These are phyloP conservation scores for Rubroshorea leprosula DNA, from an alignment of 345 rosid species.

Conservation along the genomic window DNA sequence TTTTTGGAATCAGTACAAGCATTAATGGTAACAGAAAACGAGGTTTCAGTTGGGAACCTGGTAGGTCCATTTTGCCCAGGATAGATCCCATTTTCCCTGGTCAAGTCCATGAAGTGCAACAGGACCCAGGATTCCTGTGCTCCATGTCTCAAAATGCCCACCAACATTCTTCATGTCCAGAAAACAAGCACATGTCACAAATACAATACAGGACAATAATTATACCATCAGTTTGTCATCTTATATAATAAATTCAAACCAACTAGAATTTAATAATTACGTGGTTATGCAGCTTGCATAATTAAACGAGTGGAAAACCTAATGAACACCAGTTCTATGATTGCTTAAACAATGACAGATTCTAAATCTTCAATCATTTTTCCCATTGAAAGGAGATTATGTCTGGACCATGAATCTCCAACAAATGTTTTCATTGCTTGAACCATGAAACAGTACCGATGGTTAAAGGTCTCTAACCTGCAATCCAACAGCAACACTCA, in stretches of 20 bases:
- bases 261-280: too few relatives aligned
- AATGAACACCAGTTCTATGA: too few relatives aligned
- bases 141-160: conserved; percentile 93
- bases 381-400: too few relatives aligned
- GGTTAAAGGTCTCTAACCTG: conserved; percentile 55
- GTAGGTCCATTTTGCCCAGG: conserved; percentile 96
- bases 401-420: too few relatives aligned
- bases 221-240: background rate
- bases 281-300: too few relatives aligned
- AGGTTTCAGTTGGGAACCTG: conserved; percentile 43
- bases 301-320: too few relatives aligned
- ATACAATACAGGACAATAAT: background rate
- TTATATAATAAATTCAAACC: background rate
- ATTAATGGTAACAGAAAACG: background rate
- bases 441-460: background rate
- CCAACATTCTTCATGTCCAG: conserved; percentile 65
- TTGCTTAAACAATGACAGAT: too few relatives aligned
- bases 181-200: background rate
- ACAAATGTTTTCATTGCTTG: background rate
- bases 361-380: too few relatives aligned
- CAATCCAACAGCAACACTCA: conserved; percentile 93
- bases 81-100: conserved; percentile 82
- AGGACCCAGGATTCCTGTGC: conserved; percentile 91
- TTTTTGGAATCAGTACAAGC: background rate
- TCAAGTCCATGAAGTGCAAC: conserved; percentile 89